Evolutionary conservation across 1,139 yeast species (phyloP).

Genomic region (Suhomyces bokatorum): DNA sequence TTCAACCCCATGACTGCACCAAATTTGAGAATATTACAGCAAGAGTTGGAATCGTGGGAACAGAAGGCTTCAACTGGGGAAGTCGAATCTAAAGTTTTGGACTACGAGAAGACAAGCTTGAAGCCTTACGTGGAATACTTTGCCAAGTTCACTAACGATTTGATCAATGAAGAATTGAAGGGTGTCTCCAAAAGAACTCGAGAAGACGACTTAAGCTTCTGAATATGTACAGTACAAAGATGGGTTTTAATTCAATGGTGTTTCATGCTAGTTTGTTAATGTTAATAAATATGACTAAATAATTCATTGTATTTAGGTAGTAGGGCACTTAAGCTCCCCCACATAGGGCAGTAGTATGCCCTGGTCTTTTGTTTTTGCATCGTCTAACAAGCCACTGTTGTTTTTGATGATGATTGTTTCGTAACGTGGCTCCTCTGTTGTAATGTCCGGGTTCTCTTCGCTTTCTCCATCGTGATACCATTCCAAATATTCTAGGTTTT

Average conservation of each 20-base stretch:
- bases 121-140: slow-evolving; percentile 77
- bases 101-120: slow-evolving; percentile 67
- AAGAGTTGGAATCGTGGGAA: slow-evolving; percentile 52
- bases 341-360: slow-evolving; percentile 15
- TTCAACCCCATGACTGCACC: slow-evolving; percentile 86
- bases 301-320: slow-evolving; percentile 14
- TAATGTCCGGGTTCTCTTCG: slow-evolving; percentile 11
- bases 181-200: slow-evolving; percentile 46
- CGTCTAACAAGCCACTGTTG: slow-evolving; percentile 40
- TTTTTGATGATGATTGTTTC: slow-evolving; percentile 43
- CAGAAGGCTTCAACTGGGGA: slow-evolving; percentile 28
- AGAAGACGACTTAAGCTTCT: slow-evolving; percentile 35
- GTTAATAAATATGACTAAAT: slow-evolving; percentile 1
- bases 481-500: slow-evolving; percentile 54
- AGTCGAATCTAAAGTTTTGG: slow-evolving; percentile 27
- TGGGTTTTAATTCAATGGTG: neutral
- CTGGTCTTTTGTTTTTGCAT: slow-evolving; percentile 15
- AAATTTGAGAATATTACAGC: slow-evolving; percentile 60
- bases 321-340: slow-evolving; percentile 22
- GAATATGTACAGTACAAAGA: slow-evolving; percentile 2
- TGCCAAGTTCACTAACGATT: slow-evolving; percentile 56
- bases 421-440: slow-evolving; percentile 10
- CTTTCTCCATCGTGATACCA: slow-evolving; percentile 60
- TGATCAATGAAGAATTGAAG: slow-evolving; percentile 58
- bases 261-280: neutral